Base-by-base conservation (phyloP, 1,284 basidiomycete genomes). In the Sporisorium scitamineum region DNA sequence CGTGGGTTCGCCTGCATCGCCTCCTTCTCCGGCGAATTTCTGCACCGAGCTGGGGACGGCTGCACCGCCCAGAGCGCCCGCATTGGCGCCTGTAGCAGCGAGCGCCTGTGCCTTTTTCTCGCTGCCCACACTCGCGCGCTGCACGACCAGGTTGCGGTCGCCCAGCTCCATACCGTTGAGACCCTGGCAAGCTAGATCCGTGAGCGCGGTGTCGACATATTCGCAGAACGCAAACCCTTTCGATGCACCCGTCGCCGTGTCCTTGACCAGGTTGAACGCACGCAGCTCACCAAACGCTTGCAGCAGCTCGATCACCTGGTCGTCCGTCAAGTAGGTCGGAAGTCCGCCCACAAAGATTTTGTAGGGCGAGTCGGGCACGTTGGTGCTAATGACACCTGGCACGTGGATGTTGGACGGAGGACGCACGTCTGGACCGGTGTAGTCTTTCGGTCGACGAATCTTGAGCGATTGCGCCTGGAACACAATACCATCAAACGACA, bases 151-250 rank as follows among this genome's bases (percentile, higher is more conserved):
- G 82, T 91, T 93, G n/a, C 94, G 92, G 86, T 99, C 97, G 57
- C 96, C 97, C 14, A 99, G 90, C 85, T 97, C 93, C 94, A 99
- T 98, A 62, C 94, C 94, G 86, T 97, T 95, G 65, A 99, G 89
- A 71, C 94, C 94, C 86, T 94, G 92, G 83, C 96, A 97, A 39
- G 97, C 97, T 72, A 97, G 90, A 76, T 99, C 95, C 53, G 97
- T 99, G 63, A 95, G 91, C 34, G 86, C 87, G 13, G 91, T 88
- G 85, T 99, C 97, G 63, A 93, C 92, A 86, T 98, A 99, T 89
- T 99, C 97, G 88, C 95, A 97, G 88, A 98, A 99, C 0, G 97
- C 97, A 86, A 97, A 99, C 72, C 97, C 97, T 93, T 95, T 83
- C 24, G 77, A 80, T 20, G 91, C 93, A 56, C 92, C 93, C 13